Conservation (phyloP, 306 rosid species). For the Acmispon strigosus region DNA sequence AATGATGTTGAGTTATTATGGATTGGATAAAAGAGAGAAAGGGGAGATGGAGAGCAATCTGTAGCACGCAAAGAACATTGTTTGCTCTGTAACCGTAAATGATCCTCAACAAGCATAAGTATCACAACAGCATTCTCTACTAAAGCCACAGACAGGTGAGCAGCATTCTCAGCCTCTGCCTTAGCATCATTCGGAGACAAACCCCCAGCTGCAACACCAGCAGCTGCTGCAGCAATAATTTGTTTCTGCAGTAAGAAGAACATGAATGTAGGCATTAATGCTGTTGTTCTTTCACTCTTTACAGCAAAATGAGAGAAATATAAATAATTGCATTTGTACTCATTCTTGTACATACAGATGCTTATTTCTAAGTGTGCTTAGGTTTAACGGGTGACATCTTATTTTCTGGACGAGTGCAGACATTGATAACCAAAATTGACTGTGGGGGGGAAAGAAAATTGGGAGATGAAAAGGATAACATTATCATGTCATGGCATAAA, state of each 20-base stretch:
- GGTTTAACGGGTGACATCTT: neutral
- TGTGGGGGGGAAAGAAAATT: neutral
- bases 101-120: slow-evolving; percentile 99
- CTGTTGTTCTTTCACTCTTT: slow-evolving; percentile 12
- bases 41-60: slow-evolving; percentile 74
- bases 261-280: slow-evolving; percentile 32
- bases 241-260: slow-evolving; percentile 74
- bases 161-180: slow-evolving; percentile 91
- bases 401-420: neutral
- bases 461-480: neutral
- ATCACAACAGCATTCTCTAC: slow-evolving; percentile 96
- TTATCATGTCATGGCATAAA: slow-evolving; percentile 2
- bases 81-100: slow-evolving; percentile 86
- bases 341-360: neutral
- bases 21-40: slow-evolving; percentile 61
- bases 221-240: slow-evolving; percentile 93
- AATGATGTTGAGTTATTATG: slow-evolving; percentile 37
- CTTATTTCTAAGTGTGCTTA: neutral
- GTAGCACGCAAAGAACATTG: slow-evolving; percentile 43
- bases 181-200: slow-evolving; percentile 75
- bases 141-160: slow-evolving; percentile 87
- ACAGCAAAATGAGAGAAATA: slow-evolving; percentile 2
- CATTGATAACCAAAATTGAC: slow-evolving; percentile 4
- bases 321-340: neutral
- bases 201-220: slow-evolving; percentile 92